Conservation (phyloP, 2,329 filamentous ascomycete species). For the Calonectria henricotiae region DNA sequence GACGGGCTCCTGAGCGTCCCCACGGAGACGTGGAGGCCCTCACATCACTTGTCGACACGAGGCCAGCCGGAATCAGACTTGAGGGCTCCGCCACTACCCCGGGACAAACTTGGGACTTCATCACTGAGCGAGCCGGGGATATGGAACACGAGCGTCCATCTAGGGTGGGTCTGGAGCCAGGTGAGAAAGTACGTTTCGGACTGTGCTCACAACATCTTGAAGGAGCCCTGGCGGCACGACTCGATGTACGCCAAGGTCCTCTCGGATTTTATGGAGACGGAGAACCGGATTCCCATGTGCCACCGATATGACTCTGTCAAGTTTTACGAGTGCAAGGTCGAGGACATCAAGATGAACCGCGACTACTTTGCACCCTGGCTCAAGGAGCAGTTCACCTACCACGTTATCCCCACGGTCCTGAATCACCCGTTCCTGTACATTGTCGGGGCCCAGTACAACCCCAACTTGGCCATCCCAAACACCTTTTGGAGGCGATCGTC, state of each 20-base stretch:
- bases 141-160: slow-evolving; percentile 67
- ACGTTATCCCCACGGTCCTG: slow-evolving; percentile 67
- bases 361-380: slow-evolving; percentile 70
- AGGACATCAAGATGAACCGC: slow-evolving; percentile 63
- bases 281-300: slow-evolving; percentile 66
- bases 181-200: slow-evolving; percentile 65
- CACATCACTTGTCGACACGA: slow-evolving; percentile 50
- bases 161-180: slow-evolving; percentile 69
- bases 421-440: slow-evolving; percentile 72
- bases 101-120: slow-evolving; percentile 63
- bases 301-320: slow-evolving; percentile 70
- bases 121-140: slow-evolving; percentile 63
- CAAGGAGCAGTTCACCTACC: slow-evolving; percentile 70
- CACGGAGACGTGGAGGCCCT: slow-evolving; percentile 61
- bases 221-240: slow-evolving; percentile 69
- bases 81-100: slow-evolving; percentile 62
- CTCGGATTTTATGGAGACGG: slow-evolving; percentile 68
- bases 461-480: slow-evolving; percentile 68
- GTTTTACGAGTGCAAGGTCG: slow-evolving; percentile 66
- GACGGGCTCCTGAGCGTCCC: slow-evolving; percentile 62
- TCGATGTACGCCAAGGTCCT: slow-evolving; percentile 68
- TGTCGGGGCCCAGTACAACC: slow-evolving; percentile 67
- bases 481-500: slow-evolving; percentile 70
- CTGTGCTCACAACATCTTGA: slow-evolving; percentile 64
- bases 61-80: slow-evolving; percentile 52